phyloP scores from a whole-genome alignment of 768 basidiomycete species.

The Pisolithus albus region DNA sequence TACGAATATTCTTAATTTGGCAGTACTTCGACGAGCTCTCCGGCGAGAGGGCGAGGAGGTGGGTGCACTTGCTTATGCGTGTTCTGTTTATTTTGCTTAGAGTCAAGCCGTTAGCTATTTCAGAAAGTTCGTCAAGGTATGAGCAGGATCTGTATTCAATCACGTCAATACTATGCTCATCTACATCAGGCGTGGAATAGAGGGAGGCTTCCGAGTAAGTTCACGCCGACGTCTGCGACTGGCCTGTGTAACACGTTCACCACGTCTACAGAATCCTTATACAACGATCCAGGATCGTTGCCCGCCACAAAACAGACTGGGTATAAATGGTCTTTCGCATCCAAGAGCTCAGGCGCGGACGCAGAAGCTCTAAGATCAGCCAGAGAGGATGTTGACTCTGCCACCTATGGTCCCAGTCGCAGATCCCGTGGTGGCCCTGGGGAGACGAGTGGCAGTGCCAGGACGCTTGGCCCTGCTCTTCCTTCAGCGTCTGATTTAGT shows the following conservation, averaged over 20 bases:
- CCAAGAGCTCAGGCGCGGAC: conserved; percentile 56
- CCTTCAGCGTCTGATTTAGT: conserved; percentile 65
- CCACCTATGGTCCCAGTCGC: conserved; percentile 29
- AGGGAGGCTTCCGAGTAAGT: conserved; percentile 59
- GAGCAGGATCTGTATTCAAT: conserved; percentile 6
- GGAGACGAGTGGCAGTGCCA: conserved; percentile 26
- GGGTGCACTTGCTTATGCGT: conserved; percentile 15
- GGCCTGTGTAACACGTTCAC: background rate
- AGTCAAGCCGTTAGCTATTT: conserved; percentile 61
- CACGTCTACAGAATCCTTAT: conserved; percentile 40
- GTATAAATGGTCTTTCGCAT: conserved; percentile 85
- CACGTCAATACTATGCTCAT: conserved; percentile 4
- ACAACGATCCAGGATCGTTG: conserved; percentile 54
- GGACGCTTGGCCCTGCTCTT: conserved; percentile 59
- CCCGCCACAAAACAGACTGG: conserved; percentile 65
- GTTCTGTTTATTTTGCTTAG: conserved; percentile 11
- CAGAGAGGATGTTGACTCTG: conserved; percentile 50
- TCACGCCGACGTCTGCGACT: conserved; percentile 10
- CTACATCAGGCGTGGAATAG: conserved; percentile 67
- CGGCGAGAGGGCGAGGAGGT: conserved; percentile 76
- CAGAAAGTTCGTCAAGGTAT: conserved; percentile 83
- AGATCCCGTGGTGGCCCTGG: conserved; percentile 8
- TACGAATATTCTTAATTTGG: conserved; percentile 7
- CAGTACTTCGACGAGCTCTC: conserved; percentile 86
- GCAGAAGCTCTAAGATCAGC: conserved; percentile 49